Evolutionary conservation across 2,329 filamentous ascomycete genomes (phyloP), one percentile per base, ranked within the genome.

Genomic region (Diaporthe vexans): DNA sequence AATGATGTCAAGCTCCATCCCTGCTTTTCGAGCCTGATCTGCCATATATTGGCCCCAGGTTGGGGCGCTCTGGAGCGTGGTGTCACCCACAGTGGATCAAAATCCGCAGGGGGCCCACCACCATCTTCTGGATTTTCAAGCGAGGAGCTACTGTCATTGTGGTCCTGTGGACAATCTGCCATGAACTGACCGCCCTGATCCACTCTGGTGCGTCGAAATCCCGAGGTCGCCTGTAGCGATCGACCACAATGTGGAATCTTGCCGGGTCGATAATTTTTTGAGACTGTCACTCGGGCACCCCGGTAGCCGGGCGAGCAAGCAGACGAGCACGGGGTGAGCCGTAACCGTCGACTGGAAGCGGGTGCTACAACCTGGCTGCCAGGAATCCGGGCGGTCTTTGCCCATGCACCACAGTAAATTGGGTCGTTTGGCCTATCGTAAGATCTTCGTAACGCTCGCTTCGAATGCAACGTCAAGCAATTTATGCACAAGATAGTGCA

Each of bases 1-100:
- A 54, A 68, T 68, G 63, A 68, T 68, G 63, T 68, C 63, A 68
- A 68, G 63, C 63, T 54, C 63, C 40, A 68, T 52, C 63, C 63
- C 63, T 68, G 63, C 63, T 54, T 8, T 37, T 35, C 48, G 63
- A 68, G 63, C 63, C 63, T 68, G 63, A 68, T 68, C 63, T 68
- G 63, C 63, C 48, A 68, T 68, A 68, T 52, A 9, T 68, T 68
- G 63, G 48, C 63, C 63, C 63, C 63, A 51, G 63, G 63, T n/a
- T 54, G 63, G 63, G 63, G 63, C 63, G 33, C 63, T 54, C 10
- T 54, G 46, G 63, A 54, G 63, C 48, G 48, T 40, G 63, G 63
- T 68, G 29, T 54, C 63, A 68, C 63, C 63, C 63, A 68, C 48
- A 52, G 63, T 68, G 63, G 63, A 54, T 40, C 63, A 26, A 54